phyloP scores from a whole-genome alignment of 371 early-diverging fungal species.

The Lichtheimia ramosa region DNA sequence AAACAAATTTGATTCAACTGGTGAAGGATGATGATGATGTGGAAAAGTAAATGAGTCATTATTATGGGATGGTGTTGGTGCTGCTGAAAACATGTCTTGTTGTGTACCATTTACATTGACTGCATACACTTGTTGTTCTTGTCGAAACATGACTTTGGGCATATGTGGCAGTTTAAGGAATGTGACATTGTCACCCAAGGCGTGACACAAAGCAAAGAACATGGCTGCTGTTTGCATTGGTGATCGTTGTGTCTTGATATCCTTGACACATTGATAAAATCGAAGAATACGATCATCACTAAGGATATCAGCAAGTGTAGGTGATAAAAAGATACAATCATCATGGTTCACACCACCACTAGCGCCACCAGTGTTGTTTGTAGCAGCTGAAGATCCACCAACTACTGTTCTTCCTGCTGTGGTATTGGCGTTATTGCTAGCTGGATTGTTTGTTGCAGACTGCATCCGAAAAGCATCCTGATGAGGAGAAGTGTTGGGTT shows the following conservation, averaged over 20 bases:
- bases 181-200: slow-evolving; percentile 40
- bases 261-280: slow-evolving; percentile 53
- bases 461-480: slow-evolving; percentile 13
- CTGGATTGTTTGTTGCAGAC: slow-evolving; percentile 3
- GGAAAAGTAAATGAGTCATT: neutral
- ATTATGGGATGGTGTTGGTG: neutral
- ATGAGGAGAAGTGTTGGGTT: slow-evolving; percentile 11
- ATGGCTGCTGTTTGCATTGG: slow-evolving; percentile 47
- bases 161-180: slow-evolving; percentile 50
- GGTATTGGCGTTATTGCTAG: neutral
- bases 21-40: slow-evolving; percentile 6
- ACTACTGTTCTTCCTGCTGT: neutral
- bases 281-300: slow-evolving; percentile 46
- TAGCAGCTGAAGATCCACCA: neutral
- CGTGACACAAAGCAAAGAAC: slow-evolving; percentile 54
- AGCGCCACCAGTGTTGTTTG: neutral
- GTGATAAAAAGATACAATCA: slow-evolving; percentile 42
- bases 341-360: slow-evolving; percentile 13
- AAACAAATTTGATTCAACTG: slow-evolving; percentile 6
- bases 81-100: slow-evolving; percentile 25
- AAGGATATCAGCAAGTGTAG: slow-evolving; percentile 46
- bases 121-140: slow-evolving; percentile 46
- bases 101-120: slow-evolving; percentile 47
- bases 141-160: slow-evolving; percentile 50
- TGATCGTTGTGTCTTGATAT: slow-evolving; percentile 45